Conservation (phyloP, 176 grass and related monocot species). For the Areca catechu region DNA sequence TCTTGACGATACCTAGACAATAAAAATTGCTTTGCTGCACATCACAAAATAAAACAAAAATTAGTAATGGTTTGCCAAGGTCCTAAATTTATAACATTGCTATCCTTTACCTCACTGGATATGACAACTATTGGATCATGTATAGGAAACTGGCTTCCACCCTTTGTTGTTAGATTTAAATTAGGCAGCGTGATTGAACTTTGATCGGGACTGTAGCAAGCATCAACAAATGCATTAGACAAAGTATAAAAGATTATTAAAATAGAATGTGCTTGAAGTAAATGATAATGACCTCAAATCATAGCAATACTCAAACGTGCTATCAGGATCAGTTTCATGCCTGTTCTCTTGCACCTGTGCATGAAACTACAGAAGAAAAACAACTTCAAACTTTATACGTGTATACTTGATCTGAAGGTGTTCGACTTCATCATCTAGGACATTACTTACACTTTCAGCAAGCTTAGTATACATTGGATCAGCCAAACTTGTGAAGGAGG, state of each 20-base stretch:
- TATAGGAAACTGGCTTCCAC: conserved; percentile 62
- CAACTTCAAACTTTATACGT: neutral
- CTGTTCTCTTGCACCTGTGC: conserved; percentile 42
- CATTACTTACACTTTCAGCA: conserved; percentile 28
- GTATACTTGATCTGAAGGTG: too few species aligned
- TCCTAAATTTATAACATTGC: conserved; percentile 7
- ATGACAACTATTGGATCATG: conserved; percentile 41
- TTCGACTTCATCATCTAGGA: neutral
- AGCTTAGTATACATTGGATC: conserved; percentile 40
- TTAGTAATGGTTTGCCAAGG: conserved; percentile 1
- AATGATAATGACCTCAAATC: conserved; percentile 40
- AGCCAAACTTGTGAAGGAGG: conserved; percentile 44
- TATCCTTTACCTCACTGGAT: conserved; percentile 8
- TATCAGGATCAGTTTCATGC: neutral
- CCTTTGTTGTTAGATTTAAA: conserved; percentile 50
- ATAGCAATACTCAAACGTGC: conserved; percentile 87
- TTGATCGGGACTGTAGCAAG: conserved; percentile 36
- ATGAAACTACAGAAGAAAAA: conserved; percentile 48
- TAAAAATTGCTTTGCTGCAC: conserved; percentile 31
- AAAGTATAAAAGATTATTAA: neutral
- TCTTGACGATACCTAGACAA: conserved; percentile 73
- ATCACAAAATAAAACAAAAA: conserved; percentile 19
- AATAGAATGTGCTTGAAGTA: neutral
- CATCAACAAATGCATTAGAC: conserved; percentile 18
- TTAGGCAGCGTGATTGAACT: conserved; percentile 19